Conservation (phyloP, 495 filamentous ascomycete genomes). For the Xylaria nigripes region DNA sequence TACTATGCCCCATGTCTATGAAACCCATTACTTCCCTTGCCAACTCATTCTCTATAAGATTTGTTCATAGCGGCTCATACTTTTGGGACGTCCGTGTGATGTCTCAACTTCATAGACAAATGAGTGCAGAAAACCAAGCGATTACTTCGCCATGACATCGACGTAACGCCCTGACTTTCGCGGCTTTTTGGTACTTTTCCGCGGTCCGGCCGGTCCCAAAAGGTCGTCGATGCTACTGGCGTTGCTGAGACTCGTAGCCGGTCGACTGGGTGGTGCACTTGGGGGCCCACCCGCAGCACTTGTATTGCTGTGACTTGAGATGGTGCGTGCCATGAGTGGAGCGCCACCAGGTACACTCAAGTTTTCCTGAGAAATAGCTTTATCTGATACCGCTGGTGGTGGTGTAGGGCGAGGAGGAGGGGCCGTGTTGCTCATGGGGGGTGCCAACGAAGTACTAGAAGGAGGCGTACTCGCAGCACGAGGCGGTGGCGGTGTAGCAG, state of each 20-base stretch:
- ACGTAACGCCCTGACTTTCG: conserved; percentile 82
- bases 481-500: conserved; percentile 44
- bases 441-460: conserved; percentile 17
- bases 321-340: conserved; percentile 38
- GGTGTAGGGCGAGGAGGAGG: conserved; percentile 23
- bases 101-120: not conserved
- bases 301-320: conserved; percentile 32
- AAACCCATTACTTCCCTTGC: not conserved
- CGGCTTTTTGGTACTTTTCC: conserved; percentile 61
- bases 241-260: conserved; percentile 61
- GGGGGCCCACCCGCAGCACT: conserved; percentile 27
- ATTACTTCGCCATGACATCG: conserved; percentile 74
- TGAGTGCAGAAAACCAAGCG: too few species aligned
- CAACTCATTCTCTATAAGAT: conserved; percentile 9
- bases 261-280: conserved; percentile 41
- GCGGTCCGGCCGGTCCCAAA: conserved; percentile 57
- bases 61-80: conserved; percentile 1
- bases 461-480: conserved; percentile 32
- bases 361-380: conserved; percentile 20
- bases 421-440: conserved; percentile 17
- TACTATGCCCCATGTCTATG: not conserved
- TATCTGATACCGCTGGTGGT: conserved; percentile 17
- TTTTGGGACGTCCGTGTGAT: not conserved
- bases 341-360: conserved; percentile 26
- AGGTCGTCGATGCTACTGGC: conserved; percentile 83